Base-by-base conservation (phyloP, 345 rosid genomes). In the Camelina laxa region DNA sequence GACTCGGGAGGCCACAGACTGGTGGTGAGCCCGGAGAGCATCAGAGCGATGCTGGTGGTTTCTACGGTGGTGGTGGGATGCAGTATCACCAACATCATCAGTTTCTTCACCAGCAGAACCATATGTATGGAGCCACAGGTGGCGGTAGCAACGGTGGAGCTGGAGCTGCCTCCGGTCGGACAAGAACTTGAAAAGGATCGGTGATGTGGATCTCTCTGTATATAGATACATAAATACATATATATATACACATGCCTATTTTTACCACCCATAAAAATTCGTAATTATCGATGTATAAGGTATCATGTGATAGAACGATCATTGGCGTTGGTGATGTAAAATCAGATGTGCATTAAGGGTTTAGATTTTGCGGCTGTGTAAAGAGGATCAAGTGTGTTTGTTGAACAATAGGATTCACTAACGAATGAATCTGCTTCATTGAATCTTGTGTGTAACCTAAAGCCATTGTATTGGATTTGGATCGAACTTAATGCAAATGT, bases 21-120 rank as follows among this genome's bases (percentile, higher is more conserved):
- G 59, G 59, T 20, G 78, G 30, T 36, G 81, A 72, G 9, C 64
- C 58, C 7, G 77, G 72, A 57, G 82, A 66, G 39, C 86, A 82
- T 36, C 84, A 77, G 53, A 70, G 72, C 1, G 80, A 73, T 38
- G 75, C 66, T 0, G 69, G 54, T 64, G 79, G 74, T 4, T 72
- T 31, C 65, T 78, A 78, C 65, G 81, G 77, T 72, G 77, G 22
- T 66, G 77, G 10, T 44, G 78, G 74, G 45, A 60, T 73, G 81
- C 74, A 51, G 69, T 72, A 72, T 72, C 77, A 78, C 14, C 81
- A 72, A 57, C 78, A 66, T 73, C 77, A 78, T 60, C 81, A 73
- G 77, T 73, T 72, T 78, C 81, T 72, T 36, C 77, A 78, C 36
- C 77, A 72, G 73, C 77, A 66, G 60, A 78, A 53, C 20, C 77